A percentile compares a stretch with the other conserved stretches of the same genome.
These are phyloP conservation scores for Lepiota subincarnata DNA, from an alignment of 768 basidiomycete species.

Conservation along the genomic window DNA sequence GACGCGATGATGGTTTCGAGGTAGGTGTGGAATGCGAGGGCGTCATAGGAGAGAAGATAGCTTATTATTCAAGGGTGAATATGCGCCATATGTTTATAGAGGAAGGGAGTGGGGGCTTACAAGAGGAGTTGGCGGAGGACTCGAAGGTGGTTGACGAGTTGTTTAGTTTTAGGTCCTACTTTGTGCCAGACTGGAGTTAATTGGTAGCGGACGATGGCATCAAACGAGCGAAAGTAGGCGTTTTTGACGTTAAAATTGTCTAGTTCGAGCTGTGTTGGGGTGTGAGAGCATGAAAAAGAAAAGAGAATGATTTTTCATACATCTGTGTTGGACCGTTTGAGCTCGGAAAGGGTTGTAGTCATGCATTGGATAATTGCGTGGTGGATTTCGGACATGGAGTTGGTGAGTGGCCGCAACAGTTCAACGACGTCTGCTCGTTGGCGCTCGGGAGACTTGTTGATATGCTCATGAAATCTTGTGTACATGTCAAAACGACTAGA, in stretches of 20 bases:
- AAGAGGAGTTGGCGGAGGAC: constrained; percentile 77
- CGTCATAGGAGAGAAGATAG: constrained; percentile 86
- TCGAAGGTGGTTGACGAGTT: constrained; percentile 84
- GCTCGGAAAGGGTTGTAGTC: constrained; percentile 81
- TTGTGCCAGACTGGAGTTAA: constrained; percentile 96
- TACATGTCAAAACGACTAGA: neutral
- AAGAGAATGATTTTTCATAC: constrained; percentile 27
- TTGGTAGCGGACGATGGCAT: constrained; percentile 80
- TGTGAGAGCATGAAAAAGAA: neutral
- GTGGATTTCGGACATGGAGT: constrained; percentile 90
- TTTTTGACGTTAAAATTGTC: constrained; percentile 92
- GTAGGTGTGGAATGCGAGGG: constrained; percentile 86
- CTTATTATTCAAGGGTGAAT: constrained; percentile 29
- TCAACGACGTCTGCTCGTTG: constrained; percentile 91
- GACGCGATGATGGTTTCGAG: constrained; percentile 82
- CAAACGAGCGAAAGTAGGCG: constrained; percentile 92
- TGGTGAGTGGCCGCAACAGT: constrained; percentile 79
- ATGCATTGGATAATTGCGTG: constrained; percentile 91
- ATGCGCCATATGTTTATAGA: neutral
- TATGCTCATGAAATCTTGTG: constrained; percentile 81
- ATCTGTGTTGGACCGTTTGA: constrained; percentile 79
- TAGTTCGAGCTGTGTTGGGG: constrained; percentile 72
- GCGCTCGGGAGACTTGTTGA: constrained; percentile 77
- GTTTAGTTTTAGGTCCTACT: constrained; percentile 88
- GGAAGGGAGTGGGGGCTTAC: constrained; percentile 41